phyloP scores from a whole-genome alignment of 352 stramenopile genomes.

The Blastocystis sp. region DNA sequence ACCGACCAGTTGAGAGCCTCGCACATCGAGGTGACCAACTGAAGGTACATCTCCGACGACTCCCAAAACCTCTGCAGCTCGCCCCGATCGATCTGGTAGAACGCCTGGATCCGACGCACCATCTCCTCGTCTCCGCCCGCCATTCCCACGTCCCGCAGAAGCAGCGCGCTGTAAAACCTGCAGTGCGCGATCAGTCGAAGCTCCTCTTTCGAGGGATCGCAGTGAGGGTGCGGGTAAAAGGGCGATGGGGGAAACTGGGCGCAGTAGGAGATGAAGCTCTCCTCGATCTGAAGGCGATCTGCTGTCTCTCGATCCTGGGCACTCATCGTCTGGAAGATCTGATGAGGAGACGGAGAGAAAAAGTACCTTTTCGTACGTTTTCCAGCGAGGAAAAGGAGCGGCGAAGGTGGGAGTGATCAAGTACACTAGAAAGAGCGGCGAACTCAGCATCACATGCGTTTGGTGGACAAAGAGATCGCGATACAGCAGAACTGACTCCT shows the following conservation, averaged over 20 bases:
- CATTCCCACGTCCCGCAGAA: neutral
- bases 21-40: constrained; percentile 23
- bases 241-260: neutral
- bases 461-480: constrained; percentile 11
- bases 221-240: neutral
- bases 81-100: neutral
- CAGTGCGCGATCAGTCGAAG: neutral
- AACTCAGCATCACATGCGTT: neutral
- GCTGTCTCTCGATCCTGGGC: neutral
- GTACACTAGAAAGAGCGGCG: constrained; percentile 25
- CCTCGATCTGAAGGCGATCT: neutral
- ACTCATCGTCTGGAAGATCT: constrained; percentile 9
- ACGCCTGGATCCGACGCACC: neutral
- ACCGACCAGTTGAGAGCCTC: constrained; percentile 41
- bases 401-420: constrained; percentile 33
- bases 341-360: neutral
- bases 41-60: neutral
- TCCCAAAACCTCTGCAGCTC: constrained; percentile 54
- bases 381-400: neutral
- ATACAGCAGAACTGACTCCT: constrained; percentile 23
- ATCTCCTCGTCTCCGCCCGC: neutral
- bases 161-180: constrained; percentile 20
- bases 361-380: neutral
- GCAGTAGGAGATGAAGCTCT: constrained; percentile 1
- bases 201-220: neutral